Base-by-base conservation (phyloP, 345 rosid species). In the Mangifera indica region DNA sequence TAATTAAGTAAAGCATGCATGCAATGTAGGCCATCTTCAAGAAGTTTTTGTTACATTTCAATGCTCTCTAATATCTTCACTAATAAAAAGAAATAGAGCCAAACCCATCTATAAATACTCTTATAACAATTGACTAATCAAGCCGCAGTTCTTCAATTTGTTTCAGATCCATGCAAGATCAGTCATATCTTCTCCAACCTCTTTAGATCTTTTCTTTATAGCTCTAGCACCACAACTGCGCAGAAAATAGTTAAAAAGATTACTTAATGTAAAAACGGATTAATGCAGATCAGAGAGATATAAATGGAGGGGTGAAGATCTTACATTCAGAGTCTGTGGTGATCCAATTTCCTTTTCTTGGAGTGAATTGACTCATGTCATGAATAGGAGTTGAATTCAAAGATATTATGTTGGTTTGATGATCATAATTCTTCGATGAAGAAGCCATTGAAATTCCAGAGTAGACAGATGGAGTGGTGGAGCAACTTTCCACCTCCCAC, bases 281-380 rank as follows among this genome's bases (percentile, higher is more conserved):
- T 37, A 37, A 37, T 2, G 18, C 15, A 40, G 7, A 29, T 29
- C n/a, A 42, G 49, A 25, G 24, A 26, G 53, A 59, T 15, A 2
- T 60, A 40, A 3, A 3, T 37, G 10, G 42, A 37, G 42, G 42
- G 42, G 9, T 37, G 42, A 37, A 37, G 21, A 37, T 69, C 84
- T 74, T 87, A 94, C 98, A 94, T 63, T 92, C 97, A 21, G 98
- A 76, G 67, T 94, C 97, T 15, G 97, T 90, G 42, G 97, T 92
- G 83, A 92, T 94, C 98, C 98, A 94, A 53, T 85, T 94, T 52
- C 85, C 92, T 85, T 79, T 94, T 60, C 81, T 81, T 29, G 74
- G 18, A 32, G 53, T 55, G 58, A 69, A 74, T 4, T 53, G 70
- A 70, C 53, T 77, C n/a, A 53, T 69, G 60, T 70, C 81, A 64